Evolutionary conservation across 345 rosid genomes (phyloP).

Genomic region (Hypericum perforatum): DNA sequence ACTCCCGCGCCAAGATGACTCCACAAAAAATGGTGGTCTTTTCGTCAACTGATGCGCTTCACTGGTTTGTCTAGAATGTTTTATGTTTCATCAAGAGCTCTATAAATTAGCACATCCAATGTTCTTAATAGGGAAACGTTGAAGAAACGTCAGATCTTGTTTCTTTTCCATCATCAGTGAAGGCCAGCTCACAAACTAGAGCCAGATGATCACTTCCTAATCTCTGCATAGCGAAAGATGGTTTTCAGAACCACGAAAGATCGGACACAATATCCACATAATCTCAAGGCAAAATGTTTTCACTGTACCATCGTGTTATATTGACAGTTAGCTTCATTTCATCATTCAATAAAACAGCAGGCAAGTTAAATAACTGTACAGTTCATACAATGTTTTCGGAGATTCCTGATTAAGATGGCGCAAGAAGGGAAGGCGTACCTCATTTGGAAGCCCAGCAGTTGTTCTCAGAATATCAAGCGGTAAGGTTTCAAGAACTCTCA

Average conservation of each 20-base stretch:
- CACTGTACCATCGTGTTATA: too few species aligned
- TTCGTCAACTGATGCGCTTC: too few species aligned
- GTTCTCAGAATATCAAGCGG: slow-evolving; percentile 52
- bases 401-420: too few species aligned
- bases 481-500: slow-evolving; percentile 84
- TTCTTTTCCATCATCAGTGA: slow-evolving; percentile 28
- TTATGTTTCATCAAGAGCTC: not conserved
- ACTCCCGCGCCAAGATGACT: too few species aligned
- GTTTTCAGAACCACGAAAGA: not conserved
- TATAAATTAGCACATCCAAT: not conserved
- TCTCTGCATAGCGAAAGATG: slow-evolving; percentile 32
- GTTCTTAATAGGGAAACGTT: not conserved
- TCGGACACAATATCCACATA: not conserved
- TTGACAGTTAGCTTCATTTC: too few species aligned
- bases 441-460: slow-evolving; percentile 59
- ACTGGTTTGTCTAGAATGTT: too few species aligned
- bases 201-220: slow-evolving; percentile 99
- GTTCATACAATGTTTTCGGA: too few species aligned
- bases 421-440: slow-evolving; percentile 33
- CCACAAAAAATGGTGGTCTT: too few species aligned
- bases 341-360: too few species aligned
- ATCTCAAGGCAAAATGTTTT: not conserved
- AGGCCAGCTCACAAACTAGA: slow-evolving; percentile 76
- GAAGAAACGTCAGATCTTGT: slow-evolving; percentile 1
- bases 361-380: too few species aligned